Evolutionary conservation across 768 basidiomycete species (phyloP).

Genomic region (Mycena vulgaris): DNA sequence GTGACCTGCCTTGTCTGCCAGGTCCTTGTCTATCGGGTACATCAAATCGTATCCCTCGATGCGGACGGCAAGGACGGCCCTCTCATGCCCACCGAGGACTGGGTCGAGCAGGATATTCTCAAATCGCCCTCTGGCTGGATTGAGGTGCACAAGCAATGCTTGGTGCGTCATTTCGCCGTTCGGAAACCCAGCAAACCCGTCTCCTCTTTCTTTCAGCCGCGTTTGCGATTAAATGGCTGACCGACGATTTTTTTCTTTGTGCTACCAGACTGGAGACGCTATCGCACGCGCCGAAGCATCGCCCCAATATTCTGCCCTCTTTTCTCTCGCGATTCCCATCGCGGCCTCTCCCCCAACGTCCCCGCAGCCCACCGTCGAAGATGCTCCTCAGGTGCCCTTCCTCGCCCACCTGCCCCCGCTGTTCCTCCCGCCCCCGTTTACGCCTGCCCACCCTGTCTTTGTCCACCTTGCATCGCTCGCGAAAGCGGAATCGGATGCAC

Average conservation of each 20-base stretch:
- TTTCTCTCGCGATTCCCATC: slow-evolving; percentile 63
- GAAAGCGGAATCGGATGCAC: slow-evolving; percentile 63
- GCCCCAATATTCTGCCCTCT: slow-evolving; percentile 59
- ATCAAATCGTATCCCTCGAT: slow-evolving; percentile 70
- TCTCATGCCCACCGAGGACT: slow-evolving; percentile 79
- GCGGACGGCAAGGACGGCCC: slow-evolving; percentile 75
- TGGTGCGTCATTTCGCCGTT: slow-evolving; percentile 66
- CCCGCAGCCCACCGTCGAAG: slow-evolving; percentile 42
- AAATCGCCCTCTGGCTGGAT: slow-evolving; percentile 82
- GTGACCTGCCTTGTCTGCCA: slow-evolving; percentile 82
- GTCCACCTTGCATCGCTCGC: slow-evolving; percentile 75
- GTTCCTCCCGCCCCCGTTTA: slow-evolving; percentile 84
- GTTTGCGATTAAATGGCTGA: slow-evolving; percentile 3
- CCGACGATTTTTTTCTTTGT: slow-evolving; percentile 28
- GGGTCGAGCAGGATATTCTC: slow-evolving; percentile 82
- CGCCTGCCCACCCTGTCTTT: slow-evolving; percentile 82
- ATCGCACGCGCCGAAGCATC: slow-evolving; percentile 57
- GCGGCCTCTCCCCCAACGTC: slow-evolving; percentile 45
- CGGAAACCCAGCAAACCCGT: not conserved
- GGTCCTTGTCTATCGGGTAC: slow-evolving; percentile 76
- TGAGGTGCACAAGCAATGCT: slow-evolving; percentile 74
- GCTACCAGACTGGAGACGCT: slow-evolving; percentile 55
- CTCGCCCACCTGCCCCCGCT: slow-evolving; percentile 72
- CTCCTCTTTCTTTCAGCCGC: slow-evolving; percentile 1
- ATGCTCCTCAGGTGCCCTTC: slow-evolving; percentile 50